These are phyloP conservation scores for Tulasnella sp. DNA, from an alignment of 768 basidiomycete genomes.

Conservation along the genomic window DNA sequence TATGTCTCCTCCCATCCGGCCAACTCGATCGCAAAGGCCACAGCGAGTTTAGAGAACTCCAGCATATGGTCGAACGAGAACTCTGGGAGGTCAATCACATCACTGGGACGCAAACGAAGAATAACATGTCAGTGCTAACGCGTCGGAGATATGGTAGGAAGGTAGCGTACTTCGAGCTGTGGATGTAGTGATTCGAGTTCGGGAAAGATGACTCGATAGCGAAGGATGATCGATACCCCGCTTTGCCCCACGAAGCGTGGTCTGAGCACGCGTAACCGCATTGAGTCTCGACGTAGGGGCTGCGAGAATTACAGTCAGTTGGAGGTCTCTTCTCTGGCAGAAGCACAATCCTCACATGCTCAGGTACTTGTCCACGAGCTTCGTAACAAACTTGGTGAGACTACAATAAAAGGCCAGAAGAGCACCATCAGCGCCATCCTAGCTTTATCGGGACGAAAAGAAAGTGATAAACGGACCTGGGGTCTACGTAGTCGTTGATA, in stretches of 20 bases:
- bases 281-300: slow-evolving; percentile 70
- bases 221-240: slow-evolving; percentile 76
- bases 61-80: slow-evolving; percentile 87
- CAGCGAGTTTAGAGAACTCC: slow-evolving; percentile 72
- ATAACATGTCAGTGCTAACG: not conserved
- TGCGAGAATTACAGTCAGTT: too few relatives aligned
- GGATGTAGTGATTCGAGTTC: slow-evolving; percentile 77
- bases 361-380: slow-evolving; percentile 66
- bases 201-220: slow-evolving; percentile 61
- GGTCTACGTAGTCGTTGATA: slow-evolving; percentile 74
- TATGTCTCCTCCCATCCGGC: slow-evolving; percentile 32
- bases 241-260: slow-evolving; percentile 81
- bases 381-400: slow-evolving; percentile 70
- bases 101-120: slow-evolving; percentile 30
- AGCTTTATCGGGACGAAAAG: not conserved
- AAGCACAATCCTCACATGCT: slow-evolving; percentile 43
- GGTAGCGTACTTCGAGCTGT: slow-evolving; percentile 65
- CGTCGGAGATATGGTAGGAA: not conserved
- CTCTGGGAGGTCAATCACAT: slow-evolving; percentile 69
- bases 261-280: slow-evolving; percentile 77
- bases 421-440: too few relatives aligned
- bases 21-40: slow-evolving; percentile 69
- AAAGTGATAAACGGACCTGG: slow-evolving; percentile 31
- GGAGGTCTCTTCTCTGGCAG: too few relatives aligned
- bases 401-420: slow-evolving; percentile 30